A percentile compares a stretch with the other conserved stretches of the same genome.
phyloP scores from a whole-genome alignment of 2,329 filamentous ascomycete species.

The Ophiocordyceps australis region DNA sequence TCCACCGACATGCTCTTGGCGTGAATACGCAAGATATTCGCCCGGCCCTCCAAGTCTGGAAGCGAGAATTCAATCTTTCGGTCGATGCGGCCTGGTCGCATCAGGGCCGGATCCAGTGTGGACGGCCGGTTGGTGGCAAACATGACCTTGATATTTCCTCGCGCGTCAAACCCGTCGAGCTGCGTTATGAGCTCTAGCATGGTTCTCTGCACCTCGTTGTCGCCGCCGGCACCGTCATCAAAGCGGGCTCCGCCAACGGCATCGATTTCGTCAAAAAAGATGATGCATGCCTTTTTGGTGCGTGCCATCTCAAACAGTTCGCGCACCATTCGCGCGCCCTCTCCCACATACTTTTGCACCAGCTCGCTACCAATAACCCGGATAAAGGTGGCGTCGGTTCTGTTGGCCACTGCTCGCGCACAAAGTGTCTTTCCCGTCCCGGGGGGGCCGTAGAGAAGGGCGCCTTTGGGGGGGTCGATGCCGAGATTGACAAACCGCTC shows the following conservation, averaged over 20 bases:
- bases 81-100: conserved; percentile 94
- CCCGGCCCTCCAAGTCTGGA: conserved; percentile 89
- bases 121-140: conserved; percentile 95
- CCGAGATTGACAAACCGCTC: conserved; percentile 97
- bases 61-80: conserved; percentile 98
- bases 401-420: conserved; percentile 89
- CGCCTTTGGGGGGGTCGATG: conserved; percentile 96
- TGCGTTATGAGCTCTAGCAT: conserved; percentile 98
- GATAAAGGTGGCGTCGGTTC: conserved; percentile 97
- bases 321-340: conserved; percentile 94
- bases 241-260: conserved; percentile 91
- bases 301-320: conserved; percentile 99
- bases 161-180: conserved; percentile 86
- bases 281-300: conserved; percentile 99
- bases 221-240: conserved; percentile 87
- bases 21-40: conserved; percentile 95
- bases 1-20: conserved; percentile 99
- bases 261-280: conserved; percentile 93
- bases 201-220: conserved; percentile 94
- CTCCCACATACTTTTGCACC: conserved; percentile 97
- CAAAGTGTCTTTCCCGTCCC: conserved; percentile 99
- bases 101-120: conserved; percentile 87
- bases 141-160: conserved; percentile 99
- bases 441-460: conserved; percentile 86
- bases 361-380: conserved; percentile 94